Percentiles rank a stretch among this genome's conserved stretches.
These are phyloP conservation scores for Olyra latifolia DNA, from an alignment of 176 grass and related monocot species.

Conservation along the genomic window DNA sequence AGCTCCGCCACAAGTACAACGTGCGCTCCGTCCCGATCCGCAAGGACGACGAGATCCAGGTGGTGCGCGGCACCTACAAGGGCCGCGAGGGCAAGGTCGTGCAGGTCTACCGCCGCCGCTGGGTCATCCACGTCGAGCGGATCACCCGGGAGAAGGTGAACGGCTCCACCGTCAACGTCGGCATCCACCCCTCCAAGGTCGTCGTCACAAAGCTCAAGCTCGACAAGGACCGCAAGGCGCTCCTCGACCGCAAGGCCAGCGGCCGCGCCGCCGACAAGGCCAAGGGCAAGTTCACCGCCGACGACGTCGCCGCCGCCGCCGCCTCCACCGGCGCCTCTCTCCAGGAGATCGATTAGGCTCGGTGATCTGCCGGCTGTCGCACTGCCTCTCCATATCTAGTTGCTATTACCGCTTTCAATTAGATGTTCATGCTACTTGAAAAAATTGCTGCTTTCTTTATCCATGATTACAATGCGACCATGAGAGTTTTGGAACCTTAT, in stretches of 20 bases:
- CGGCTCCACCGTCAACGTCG: constrained; percentile 87
- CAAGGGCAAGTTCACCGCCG: constrained; percentile 91
- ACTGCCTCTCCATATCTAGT: constrained; percentile 15
- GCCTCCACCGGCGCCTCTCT: constrained; percentile 61
- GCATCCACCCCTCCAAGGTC: constrained; percentile 81
- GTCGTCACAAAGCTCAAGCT: constrained; percentile 92
- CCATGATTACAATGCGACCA: not conserved
- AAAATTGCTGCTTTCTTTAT: constrained; percentile 31
- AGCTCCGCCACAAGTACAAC: constrained; percentile 93
- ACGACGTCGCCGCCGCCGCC: constrained; percentile 70
- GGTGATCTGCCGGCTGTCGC: constrained; percentile 4
- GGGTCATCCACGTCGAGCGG: constrained; percentile 97
- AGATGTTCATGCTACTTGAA: constrained; percentile 24
- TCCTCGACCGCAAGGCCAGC: constrained; percentile 87
- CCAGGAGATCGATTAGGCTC: constrained; percentile 79
- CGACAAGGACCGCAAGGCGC: constrained; percentile 93
- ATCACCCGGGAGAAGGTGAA: constrained; percentile 98
- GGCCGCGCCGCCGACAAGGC: constrained; percentile 91
- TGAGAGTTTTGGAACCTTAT: constrained; percentile 41
- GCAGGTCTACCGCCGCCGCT: constrained; percentile 93
- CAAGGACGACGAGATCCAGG: constrained; percentile 96
- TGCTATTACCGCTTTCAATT: not conserved
- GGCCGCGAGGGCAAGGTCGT: constrained; percentile 96
- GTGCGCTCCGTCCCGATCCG: constrained; percentile 86
- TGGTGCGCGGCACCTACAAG: constrained; percentile 91